Base-by-base conservation (phyloP, 192 early-diverging fungal species). In the Backusella mclennaniae region DNA sequence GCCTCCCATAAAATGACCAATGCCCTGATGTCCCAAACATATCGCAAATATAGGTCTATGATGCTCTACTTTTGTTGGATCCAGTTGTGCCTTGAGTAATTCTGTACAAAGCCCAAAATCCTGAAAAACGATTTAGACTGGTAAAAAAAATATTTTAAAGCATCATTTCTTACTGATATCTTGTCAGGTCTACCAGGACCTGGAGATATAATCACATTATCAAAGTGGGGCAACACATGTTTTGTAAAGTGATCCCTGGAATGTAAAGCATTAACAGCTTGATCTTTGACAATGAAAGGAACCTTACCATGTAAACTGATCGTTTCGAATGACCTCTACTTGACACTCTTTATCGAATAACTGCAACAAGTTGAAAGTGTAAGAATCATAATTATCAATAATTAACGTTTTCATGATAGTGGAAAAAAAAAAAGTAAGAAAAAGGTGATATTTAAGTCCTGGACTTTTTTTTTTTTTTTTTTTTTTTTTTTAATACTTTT, bases 361-460 rank as follows among this genome's bases (percentile, higher is more conserved):
- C 78, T 96, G 95, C 67, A 93, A 80, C n/a, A 99, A 86, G 80
- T 99, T 99, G 84, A 96, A 95, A 1, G 97, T 99, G 80, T 99
- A 99, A 15, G 96, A 97, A 82, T 99, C 97, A 79, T 97, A 97
- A 87, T 99, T 97, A 83, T 99, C 97, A 67, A 99, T 89, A 66
- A 99, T 92, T 26, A 99, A 81, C 0, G 90, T 90, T 14, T 90
- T 81, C 69, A 90, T 71, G 2, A 42, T 29, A 29, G 19, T 31
- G 2, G 33, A 33, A 33, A 33, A 3, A 33, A 3, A 26, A 26
- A 26, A 26, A 26, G 26, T 26, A 26, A 26, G 26, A 71, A 71
- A 46, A 44, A 31, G 41, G 42, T 68, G 33, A 35, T 36, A 35
- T 36, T 35, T 68, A 36, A 36, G 26, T 67, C 14, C 26, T 35